phyloP scores from a whole-genome alignment of 2,329 filamentous ascomycete genomes.

The Aspergillus luchuensis region DNA sequence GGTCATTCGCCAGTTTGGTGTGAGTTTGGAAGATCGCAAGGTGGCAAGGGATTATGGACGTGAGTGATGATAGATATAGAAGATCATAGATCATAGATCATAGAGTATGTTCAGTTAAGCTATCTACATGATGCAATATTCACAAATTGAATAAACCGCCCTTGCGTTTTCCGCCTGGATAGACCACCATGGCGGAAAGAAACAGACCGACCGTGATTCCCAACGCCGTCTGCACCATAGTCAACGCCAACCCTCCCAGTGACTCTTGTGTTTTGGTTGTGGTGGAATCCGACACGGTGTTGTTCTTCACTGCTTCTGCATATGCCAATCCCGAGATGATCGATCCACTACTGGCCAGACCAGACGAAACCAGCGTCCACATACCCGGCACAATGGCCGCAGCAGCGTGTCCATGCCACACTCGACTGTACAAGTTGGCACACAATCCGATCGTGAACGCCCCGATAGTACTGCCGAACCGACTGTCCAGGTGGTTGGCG shows the following conservation, averaged over 20 bases:
- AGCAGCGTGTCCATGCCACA: conserved; percentile 74
- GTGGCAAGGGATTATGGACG: conserved; percentile 18
- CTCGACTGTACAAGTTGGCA: conserved; percentile 73
- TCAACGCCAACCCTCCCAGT: conserved; percentile 41
- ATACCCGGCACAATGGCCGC: conserved; percentile 84
- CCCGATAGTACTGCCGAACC: conserved; percentile 75
- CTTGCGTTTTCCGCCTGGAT: conserved; percentile 47
- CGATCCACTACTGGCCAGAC: conserved; percentile 58
- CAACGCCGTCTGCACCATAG: conserved; percentile 50
- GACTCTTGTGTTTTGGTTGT: conserved; percentile 20
- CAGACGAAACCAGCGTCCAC: conserved; percentile 66
- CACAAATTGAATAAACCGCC: conserved; percentile 43
- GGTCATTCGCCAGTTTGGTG: conserved; percentile 61
- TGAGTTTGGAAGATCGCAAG: conserved; percentile 33
- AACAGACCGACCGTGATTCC: conserved; percentile 51
- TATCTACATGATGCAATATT: background rate
- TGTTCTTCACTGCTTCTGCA: conserved; percentile 53
- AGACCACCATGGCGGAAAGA: conserved; percentile 47
- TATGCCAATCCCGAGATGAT: conserved; percentile 57
- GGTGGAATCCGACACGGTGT: conserved; percentile 9
- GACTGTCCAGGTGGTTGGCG: conserved; percentile 67
- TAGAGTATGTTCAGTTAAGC: background rate
- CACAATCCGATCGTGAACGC: conserved; percentile 74
- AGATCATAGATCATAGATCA: background rate
- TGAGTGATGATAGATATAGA: background rate